A percentile compares a stretch with the other conserved stretches of the same genome.
phyloP scores from a whole-genome alignment of 2,329 filamentous ascomycete genomes.

The Epichloe gansuensis region DNA sequence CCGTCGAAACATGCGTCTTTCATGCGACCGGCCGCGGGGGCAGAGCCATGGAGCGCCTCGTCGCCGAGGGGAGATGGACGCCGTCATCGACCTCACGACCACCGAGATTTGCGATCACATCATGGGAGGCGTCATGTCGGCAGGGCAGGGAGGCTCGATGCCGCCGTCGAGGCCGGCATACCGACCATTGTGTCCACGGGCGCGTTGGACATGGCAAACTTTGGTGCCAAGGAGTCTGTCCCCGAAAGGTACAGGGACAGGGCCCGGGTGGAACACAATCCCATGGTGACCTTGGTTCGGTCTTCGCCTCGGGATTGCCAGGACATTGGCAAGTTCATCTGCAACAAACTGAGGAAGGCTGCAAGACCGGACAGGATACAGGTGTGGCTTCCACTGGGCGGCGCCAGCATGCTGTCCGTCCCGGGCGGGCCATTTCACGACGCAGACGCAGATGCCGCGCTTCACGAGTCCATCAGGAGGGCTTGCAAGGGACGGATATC shows the following conservation, averaged over 20 bases:
- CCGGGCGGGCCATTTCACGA: slow-evolving; percentile 41
- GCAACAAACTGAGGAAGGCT: slow-evolving; percentile 34
- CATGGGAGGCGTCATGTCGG: slow-evolving; percentile 50
- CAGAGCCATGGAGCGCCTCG: slow-evolving; percentile 54
- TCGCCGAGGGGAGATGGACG: slow-evolving; percentile 48
- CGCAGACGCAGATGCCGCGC: slow-evolving; percentile 27
- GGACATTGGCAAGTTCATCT: slow-evolving; percentile 44
- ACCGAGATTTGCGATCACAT: slow-evolving; percentile 55
- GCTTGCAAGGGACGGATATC: slow-evolving; percentile 36
- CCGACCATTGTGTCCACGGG: slow-evolving; percentile 40
- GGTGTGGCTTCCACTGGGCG: slow-evolving; percentile 47
- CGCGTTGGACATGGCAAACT: slow-evolving; percentile 51
- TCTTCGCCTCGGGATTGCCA: slow-evolving; percentile 45
- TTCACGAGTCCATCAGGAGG: slow-evolving; percentile 41
- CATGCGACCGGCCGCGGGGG: slow-evolving; percentile 60
- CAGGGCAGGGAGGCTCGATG: slow-evolving; percentile 45
- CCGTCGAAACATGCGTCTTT: slow-evolving; percentile 51
- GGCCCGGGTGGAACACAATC: slow-evolving; percentile 52
- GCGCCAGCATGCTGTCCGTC: slow-evolving; percentile 48
- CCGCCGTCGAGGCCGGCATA: slow-evolving; percentile 43
- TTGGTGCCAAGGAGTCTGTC: slow-evolving; percentile 42
- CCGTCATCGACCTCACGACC: slow-evolving; percentile 58
- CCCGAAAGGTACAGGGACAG: slow-evolving; percentile 41
- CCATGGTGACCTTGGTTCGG: slow-evolving; percentile 53
- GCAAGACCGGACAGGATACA: slow-evolving; percentile 30